phyloP scores from a whole-genome alignment of 768 basidiomycete species.

The Strobilomyces dryophilus region DNA sequence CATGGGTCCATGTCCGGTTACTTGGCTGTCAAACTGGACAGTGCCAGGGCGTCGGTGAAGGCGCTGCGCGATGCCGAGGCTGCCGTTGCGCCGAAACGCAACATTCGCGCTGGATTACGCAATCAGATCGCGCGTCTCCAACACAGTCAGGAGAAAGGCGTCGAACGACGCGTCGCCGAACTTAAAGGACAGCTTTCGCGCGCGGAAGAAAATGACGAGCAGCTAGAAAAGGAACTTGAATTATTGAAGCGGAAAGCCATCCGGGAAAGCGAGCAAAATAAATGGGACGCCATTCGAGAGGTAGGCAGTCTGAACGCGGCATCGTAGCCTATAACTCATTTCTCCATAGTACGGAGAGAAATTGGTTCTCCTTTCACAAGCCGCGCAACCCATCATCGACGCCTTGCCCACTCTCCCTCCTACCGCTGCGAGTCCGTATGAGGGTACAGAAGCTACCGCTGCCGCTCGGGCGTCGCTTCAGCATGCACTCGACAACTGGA shows the following conservation, averaged over 20 bases:
- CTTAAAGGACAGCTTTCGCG: constrained; percentile 66
- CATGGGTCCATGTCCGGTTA: constrained; percentile 62
- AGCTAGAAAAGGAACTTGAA: constrained; percentile 65
- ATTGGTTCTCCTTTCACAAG: constrained; percentile 67
- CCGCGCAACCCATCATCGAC: constrained; percentile 55
- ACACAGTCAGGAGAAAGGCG: constrained; percentile 58
- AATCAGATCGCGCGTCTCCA: constrained; percentile 63
- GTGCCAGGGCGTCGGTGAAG: constrained; percentile 65
- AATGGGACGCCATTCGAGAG: constrained; percentile 83
- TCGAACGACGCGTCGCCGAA: constrained; percentile 66
- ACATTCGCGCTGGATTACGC: constrained; percentile 52
- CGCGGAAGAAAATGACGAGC: constrained; percentile 58
- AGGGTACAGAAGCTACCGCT: constrained; percentile 59
- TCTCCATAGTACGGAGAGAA: constrained; percentile 72
- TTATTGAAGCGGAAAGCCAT: constrained; percentile 73
- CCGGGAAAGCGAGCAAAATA: constrained; percentile 66
- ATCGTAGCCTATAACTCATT: not conserved
- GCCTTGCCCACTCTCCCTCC: constrained; percentile 71
- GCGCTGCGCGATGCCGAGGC: constrained; percentile 68
- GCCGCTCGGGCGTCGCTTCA: constrained; percentile 72
- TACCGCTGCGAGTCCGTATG: constrained; percentile 49
- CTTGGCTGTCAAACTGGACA: constrained; percentile 59
- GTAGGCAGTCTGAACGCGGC: constrained; percentile 33
- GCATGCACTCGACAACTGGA: constrained; percentile 73
- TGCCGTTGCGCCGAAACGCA: constrained; percentile 56